Conservation (phyloP, 768 basidiomycete species). For the Trametes maxima region DNA sequence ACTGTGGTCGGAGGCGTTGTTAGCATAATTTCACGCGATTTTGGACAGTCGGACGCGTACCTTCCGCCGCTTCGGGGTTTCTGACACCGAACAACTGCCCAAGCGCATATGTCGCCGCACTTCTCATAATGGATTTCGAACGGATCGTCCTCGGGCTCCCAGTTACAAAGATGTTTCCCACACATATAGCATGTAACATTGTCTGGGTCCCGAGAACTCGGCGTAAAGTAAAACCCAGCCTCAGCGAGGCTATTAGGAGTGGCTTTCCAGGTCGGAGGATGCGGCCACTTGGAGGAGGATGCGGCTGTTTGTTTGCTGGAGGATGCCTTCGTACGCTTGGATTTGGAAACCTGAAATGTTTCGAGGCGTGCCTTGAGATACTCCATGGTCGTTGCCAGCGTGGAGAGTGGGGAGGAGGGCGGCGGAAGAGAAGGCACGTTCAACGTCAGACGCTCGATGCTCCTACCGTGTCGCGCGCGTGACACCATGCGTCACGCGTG, state of each 20-base stretch:
- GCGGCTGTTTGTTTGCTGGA: slow-evolving; percentile 48
- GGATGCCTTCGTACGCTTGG: slow-evolving; percentile 60
- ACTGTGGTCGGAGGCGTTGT: slow-evolving; percentile 47
- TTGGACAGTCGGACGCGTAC: slow-evolving; percentile 41
- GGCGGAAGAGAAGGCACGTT: slow-evolving; percentile 10
- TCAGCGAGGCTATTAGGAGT: slow-evolving; percentile 77
- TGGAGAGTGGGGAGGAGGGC: not conserved
- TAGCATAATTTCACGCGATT: not conserved
- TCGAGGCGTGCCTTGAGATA: slow-evolving; percentile 48
- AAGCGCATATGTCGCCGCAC: slow-evolving; percentile 67
- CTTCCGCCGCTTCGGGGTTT: slow-evolving; percentile 61
- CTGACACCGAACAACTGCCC: slow-evolving; percentile 75
- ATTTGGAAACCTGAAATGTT: slow-evolving; percentile 59
- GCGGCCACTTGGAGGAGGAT: slow-evolving; percentile 75
- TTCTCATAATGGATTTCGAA: slow-evolving; percentile 80
- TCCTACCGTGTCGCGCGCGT: slow-evolving; percentile 4
- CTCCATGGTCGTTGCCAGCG: slow-evolving; percentile 25
- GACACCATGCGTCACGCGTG: slow-evolving; percentile 11
- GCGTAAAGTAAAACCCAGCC: slow-evolving; percentile 88
- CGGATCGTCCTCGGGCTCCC: slow-evolving; percentile 87
- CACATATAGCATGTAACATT: slow-evolving; percentile 86
- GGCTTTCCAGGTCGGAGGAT: slow-evolving; percentile 62
- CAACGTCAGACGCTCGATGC: slow-evolving; percentile 9
- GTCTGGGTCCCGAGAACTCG: slow-evolving; percentile 67
- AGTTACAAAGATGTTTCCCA: slow-evolving; percentile 77